A percentile compares a stretch with the other conserved stretches of the same genome.
These are phyloP conservation scores for Clitopilus hobsonii DNA, from an alignment of 768 basidiomycete genomes.

Conservation along the genomic window DNA sequence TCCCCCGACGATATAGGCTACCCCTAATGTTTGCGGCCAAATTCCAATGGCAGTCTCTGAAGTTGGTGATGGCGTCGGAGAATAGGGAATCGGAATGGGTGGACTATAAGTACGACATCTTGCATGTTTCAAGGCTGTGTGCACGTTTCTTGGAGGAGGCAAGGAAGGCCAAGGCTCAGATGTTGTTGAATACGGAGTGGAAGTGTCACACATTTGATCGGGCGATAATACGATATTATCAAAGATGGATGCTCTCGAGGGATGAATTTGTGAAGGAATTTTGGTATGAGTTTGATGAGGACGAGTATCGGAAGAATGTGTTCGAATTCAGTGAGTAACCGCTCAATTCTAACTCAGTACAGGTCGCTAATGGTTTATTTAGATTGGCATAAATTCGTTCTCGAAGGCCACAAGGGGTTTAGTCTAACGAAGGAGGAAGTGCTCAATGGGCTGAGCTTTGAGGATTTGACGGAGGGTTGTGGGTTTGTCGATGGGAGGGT, in stretches of 20 bases:
- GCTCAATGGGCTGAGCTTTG: slow-evolving; percentile 24
- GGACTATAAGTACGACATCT: slow-evolving; percentile 34
- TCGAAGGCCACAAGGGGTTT: slow-evolving; percentile 39
- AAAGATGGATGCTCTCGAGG: slow-evolving; percentile 35
- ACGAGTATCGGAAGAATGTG: slow-evolving; percentile 33
- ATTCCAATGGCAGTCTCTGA: slow-evolving; percentile 37
- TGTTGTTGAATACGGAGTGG: slow-evolving; percentile 30
- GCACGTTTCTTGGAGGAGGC: slow-evolving; percentile 29
- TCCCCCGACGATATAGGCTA: slow-evolving; percentile 36
- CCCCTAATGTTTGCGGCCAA: slow-evolving; percentile 42
- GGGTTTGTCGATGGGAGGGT: not conserved
- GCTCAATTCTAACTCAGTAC: not conserved
- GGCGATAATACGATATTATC: slow-evolving; percentile 34
- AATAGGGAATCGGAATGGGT: slow-evolving; percentile 34
- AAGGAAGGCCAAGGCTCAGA: slow-evolving; percentile 18
- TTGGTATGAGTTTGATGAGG: slow-evolving; percentile 36
- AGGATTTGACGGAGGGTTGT: slow-evolving; percentile 25
- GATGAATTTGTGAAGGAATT: slow-evolving; percentile 33
- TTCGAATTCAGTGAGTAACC: slow-evolving; percentile 30
- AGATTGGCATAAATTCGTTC: slow-evolving; percentile 33
- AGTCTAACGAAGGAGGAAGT: slow-evolving; percentile 30
- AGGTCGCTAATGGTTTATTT: not conserved
- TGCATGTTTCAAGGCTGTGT: slow-evolving; percentile 38
- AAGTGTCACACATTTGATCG: slow-evolving; percentile 37
- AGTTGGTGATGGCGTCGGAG: slow-evolving; percentile 32